Evolutionary conservation across 2,329 filamentous ascomycete species (phyloP).

Genomic region (Exophiala sp.): DNA sequence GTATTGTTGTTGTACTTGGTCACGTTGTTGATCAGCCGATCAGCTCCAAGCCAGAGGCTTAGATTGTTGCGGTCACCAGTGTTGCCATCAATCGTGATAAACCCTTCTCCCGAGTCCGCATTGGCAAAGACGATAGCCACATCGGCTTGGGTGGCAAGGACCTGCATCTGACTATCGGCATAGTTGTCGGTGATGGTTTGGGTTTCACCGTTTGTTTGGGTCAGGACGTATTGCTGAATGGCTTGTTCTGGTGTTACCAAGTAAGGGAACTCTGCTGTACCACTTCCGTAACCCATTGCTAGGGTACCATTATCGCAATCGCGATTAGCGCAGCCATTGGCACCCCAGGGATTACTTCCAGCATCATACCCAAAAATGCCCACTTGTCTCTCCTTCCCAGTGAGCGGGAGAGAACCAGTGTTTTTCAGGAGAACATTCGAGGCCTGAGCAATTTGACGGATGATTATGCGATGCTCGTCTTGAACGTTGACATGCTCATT

Average conservation of each 20-base stretch:
- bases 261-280: constrained; percentile 60
- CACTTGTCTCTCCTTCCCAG: constrained; percentile 67
- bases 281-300: constrained; percentile 62
- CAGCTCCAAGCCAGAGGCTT: constrained; percentile 80
- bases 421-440: constrained; percentile 92
- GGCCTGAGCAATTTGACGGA: constrained; percentile 72
- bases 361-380: constrained; percentile 81
- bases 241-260: constrained; percentile 60
- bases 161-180: constrained; percentile 50
- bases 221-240: constrained; percentile 63
- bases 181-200: constrained; percentile 58
- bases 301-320: constrained; percentile 59
- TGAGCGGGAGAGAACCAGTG: constrained; percentile 68
- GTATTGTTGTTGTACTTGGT: constrained; percentile 78
- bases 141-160: constrained; percentile 51
- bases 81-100: constrained; percentile 77
- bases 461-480: constrained; percentile 65
- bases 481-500: constrained; percentile 85
- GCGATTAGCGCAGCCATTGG: constrained; percentile 74
- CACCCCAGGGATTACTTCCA: constrained; percentile 67
- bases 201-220: constrained; percentile 62
- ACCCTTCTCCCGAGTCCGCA: constrained; percentile 81
- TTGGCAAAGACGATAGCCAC: constrained; percentile 82
- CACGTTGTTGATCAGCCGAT: constrained; percentile 76
- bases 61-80: constrained; percentile 87